These are phyloP conservation scores for Trichoderma afroharzianum DNA, from an alignment of 2,329 filamentous ascomycete species.

Conservation along the genomic window DNA sequence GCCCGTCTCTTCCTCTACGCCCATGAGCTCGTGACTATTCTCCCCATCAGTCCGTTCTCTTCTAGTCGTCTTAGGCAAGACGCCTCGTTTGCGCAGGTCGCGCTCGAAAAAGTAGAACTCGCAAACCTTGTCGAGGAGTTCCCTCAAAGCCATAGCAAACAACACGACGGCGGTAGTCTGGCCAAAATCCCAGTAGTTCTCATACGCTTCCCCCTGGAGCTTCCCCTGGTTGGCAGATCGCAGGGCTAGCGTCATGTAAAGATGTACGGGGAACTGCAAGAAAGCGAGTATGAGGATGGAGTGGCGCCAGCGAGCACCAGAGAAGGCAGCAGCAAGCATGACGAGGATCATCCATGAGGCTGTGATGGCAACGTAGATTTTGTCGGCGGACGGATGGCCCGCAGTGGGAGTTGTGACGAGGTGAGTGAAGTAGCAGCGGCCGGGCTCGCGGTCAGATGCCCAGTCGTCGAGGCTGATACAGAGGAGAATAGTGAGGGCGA, in stretches of 20 bases:
- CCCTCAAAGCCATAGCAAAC: slow-evolving; percentile 23
- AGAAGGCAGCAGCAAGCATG: slow-evolving; percentile 22
- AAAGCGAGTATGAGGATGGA: slow-evolving; percentile 26
- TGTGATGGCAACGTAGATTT: slow-evolving; percentile 25
- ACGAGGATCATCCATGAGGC: slow-evolving; percentile 21
- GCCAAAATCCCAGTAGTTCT: slow-evolving; percentile 32
- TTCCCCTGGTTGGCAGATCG: slow-evolving; percentile 27
- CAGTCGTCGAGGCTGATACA: slow-evolving; percentile 27
- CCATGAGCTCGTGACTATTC: background rate
- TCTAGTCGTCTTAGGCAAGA: background rate
- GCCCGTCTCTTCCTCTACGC: background rate
- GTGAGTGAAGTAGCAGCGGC: slow-evolving; percentile 27
- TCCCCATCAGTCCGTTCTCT: background rate
- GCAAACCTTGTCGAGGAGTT: slow-evolving; percentile 23
- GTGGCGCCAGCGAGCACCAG: slow-evolving; percentile 19
- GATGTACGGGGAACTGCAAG: slow-evolving; percentile 31
- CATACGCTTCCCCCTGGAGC: slow-evolving; percentile 18
- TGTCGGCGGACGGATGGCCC: slow-evolving; percentile 26
- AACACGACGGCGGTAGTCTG: slow-evolving; percentile 31
- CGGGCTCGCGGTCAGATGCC: slow-evolving; percentile 23
- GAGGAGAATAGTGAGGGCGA: slow-evolving; percentile 29
- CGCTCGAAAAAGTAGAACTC: slow-evolving; percentile 21
- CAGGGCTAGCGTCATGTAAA: slow-evolving; percentile 32
- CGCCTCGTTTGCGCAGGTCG: background rate
- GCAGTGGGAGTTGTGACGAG: slow-evolving; percentile 20